phyloP scores from a whole-genome alignment of 148 eudicot genomes.

The Cornus suecica region DNA sequence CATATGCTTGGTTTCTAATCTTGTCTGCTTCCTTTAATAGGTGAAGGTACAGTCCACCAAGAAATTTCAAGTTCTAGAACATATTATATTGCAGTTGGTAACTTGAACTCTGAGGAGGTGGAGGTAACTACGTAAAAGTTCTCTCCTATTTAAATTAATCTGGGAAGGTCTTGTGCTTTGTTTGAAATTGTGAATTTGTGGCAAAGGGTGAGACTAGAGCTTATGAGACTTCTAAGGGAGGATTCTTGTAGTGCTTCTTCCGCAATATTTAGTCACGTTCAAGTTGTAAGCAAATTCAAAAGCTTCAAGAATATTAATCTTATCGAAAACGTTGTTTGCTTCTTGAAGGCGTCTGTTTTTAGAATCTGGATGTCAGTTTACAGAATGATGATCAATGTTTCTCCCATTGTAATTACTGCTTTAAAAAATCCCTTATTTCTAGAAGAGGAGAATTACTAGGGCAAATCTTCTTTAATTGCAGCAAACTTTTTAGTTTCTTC shows the following conservation, averaged over 20 bases:
- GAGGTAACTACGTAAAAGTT: constrained; percentile 25
- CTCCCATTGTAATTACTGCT: neutral
- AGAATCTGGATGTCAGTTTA: neutral
- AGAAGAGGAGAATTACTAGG: neutral
- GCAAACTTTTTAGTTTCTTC: neutral
- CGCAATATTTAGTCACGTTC: neutral
- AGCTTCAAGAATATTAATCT: neutral
- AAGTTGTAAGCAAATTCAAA: neutral
- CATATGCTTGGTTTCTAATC: neutral
- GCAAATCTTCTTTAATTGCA: neutral
- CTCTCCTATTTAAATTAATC: neutral
- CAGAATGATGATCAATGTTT: no score
- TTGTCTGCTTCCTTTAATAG: constrained; percentile 26
- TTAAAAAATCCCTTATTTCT: neutral
- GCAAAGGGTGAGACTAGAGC: neutral
- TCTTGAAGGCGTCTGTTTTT: neutral
- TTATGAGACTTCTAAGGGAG: neutral
- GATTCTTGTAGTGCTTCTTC: neutral
- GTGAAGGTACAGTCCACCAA: constrained; percentile 39
- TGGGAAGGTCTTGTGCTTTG: neutral
- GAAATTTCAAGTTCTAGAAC: constrained; percentile 34
- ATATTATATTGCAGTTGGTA: constrained; percentile 54
- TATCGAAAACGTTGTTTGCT: neutral
- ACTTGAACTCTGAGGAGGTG: constrained; percentile 41
- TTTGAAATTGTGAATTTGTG: neutral